Percentiles rank a stretch among this genome's conserved stretches.
Evolutionary conservation across 345 rosid species (phyloP).

Genomic region (Eucalyptus lansdowneana): DNA sequence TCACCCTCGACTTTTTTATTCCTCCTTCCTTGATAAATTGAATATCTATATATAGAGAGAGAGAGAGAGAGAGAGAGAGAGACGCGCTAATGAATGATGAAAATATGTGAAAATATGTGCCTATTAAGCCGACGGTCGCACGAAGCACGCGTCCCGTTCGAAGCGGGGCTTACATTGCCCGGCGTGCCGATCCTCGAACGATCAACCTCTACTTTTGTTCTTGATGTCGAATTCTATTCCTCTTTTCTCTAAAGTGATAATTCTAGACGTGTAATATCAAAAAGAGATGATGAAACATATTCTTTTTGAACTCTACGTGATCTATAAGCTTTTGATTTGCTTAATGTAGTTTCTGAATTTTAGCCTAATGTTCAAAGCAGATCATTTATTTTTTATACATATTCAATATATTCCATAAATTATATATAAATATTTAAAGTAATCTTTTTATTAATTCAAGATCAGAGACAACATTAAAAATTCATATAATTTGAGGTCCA

Average conservation of each 20-base stretch:
- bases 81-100: neutral
- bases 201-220: neutral
- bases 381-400: no score
- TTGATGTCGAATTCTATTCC: neutral
- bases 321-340: accelerated
- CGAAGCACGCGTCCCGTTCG: neutral
- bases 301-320: no score
- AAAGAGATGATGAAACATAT: no score
- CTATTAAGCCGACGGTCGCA: no score
- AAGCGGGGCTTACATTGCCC: neutral
- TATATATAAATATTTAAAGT: no score
- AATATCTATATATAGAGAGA: neutral
- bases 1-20: neutral
- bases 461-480: accelerated
- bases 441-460: accelerated
- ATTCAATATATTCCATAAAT: accelerated
- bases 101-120: no score
- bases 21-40: neutral
- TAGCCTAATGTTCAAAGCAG: accelerated
- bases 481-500: no score
- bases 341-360: accelerated
- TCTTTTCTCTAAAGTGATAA: neutral
- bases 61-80: no score
- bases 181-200: accelerated
- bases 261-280: neutral